Evolutionary conservation across 225 moss, liverwort and hornwort genomes (phyloP), one percentile per base, ranked within the genome.

Genomic region (Marchantia polymorpha): DNA sequence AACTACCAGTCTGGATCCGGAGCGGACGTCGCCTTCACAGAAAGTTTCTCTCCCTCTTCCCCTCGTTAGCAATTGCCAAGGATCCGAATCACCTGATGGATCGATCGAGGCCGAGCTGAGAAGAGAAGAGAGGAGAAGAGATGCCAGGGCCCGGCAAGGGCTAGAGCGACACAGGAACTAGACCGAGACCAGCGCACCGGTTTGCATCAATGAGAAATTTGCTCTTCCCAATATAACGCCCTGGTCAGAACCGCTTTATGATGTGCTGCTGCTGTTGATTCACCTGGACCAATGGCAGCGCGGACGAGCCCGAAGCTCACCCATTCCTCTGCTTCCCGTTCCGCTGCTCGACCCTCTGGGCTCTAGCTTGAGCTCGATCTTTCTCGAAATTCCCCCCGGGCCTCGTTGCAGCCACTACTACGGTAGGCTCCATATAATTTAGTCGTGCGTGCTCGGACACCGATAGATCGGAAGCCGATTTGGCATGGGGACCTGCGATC

Each of bases 221-320:
- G 5, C 50, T n/a, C 14, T 53, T 55, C 20, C 53, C 54, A 25
- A 77, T 56, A 64, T 77, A 77, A 77, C 77, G 77, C 64, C 52
- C 10, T 19, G 12, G 77, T 77, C 77, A 77, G 77, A 64, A 51
- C 64, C 61, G 20, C 77, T 64, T 77, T 63, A 63, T 77, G 47
- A 64, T 77, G 14, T 30, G 7, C 30, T 14, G 31, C 76, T 60
- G 54, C 30, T 29, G 76, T 11, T n/a, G 17, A 12, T 2, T 48
- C 63, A 63, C 46, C 52, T 15, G 25, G n/a, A 49, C 77, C 77
- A 77, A 77, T 77, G 50, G 49, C 39, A 49, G 64, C 47, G 8
- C 47, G 8, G 7, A 31, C 17, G 20, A 61, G 17, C 64, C 25
- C 8, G 8, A 47, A 47, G 23, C 25, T 26, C 58, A n/a, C 0